Conservation (phyloP, 2,329 filamentous ascomycete genomes). For the Kalmusia sp. region DNA sequence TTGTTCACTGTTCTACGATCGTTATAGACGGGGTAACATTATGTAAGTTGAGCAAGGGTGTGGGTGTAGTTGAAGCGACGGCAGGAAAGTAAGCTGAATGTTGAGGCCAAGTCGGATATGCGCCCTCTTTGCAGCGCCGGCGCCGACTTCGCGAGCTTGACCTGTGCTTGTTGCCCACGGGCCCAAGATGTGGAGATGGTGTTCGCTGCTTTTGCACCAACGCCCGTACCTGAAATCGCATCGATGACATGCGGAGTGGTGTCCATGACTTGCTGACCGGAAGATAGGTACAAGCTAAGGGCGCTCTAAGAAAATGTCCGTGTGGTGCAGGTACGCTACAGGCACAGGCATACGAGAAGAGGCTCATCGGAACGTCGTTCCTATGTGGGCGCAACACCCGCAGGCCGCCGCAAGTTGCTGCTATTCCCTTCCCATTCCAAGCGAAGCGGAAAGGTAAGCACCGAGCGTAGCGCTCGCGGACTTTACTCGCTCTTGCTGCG, state of each 20-base stretch:
- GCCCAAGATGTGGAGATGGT: slow-evolving; percentile 19
- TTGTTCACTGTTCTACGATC: slow-evolving; percentile 18
- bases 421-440: background rate
- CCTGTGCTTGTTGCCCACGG: background rate
- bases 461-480: slow-evolving; percentile 13
- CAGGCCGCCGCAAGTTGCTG: slow-evolving; percentile 7
- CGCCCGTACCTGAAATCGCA: slow-evolving; percentile 4
- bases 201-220: slow-evolving; percentile 35
- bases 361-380: slow-evolving; percentile 39
- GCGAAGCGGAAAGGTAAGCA: slow-evolving; percentile 15
- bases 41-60: slow-evolving; percentile 23
- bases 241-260: background rate
- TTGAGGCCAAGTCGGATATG: slow-evolving; percentile 18
- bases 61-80: slow-evolving; percentile 16
- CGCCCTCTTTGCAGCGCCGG: slow-evolving; percentile 11
- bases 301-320: slow-evolving; percentile 30
- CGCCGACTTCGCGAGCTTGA: slow-evolving; percentile 14
- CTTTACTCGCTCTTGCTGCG: background rate
- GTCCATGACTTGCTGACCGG: slow-evolving; percentile 24
- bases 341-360: slow-evolving; percentile 18
- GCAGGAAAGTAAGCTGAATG: slow-evolving; percentile 12
- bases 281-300: slow-evolving; percentile 28
- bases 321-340: slow-evolving; percentile 32
- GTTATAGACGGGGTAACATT: slow-evolving; percentile 27
- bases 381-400: slow-evolving; percentile 19